Evolutionary conservation across 768 basidiomycete species (phyloP), one percentile per base, ranked within the genome.

Genomic region (Xanthoconium stramineum): DNA sequence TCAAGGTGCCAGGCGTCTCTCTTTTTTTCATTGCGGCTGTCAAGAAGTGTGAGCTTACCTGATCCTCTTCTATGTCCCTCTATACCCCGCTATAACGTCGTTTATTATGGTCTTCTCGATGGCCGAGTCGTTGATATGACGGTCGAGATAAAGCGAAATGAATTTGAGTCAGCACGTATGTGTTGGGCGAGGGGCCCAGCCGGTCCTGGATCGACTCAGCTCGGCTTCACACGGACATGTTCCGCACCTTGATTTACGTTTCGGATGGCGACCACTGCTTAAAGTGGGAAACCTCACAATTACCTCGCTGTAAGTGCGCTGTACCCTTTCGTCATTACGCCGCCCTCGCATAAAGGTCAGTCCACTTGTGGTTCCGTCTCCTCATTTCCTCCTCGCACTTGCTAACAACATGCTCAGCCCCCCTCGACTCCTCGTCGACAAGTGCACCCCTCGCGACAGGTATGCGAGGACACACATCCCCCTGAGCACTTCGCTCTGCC

Each of bases 361-460:
- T 55, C 48, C 43, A 45, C 20, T 47, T 54, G 28, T 43, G 36
- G 39, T 39, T 38, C 45, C n/a, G 47, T 38, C 19, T 51, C 32
- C 47, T 30, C 30, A 50, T 39, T 24, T 30, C 35, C 42, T 40
- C 42, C 52, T 44, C 43, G 38, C 39, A 40, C 40, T 46, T 39
- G 42, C 47, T 40, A 47, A 47, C 61, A 29, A 47, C 7, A 64
- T 68, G 54, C 15, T 63, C 51, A 64, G 49, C 28, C 17, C 67
- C 30, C 56, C 71, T 17, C 63, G 70, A 55, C 67, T 69, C 36
- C 59, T 71, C 38, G 65, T 71, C 42, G 70, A 71, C 54, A 70
- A 70, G 57, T 71, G 70, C 39, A 73, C 70, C 2, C 70, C 70
- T 9, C 71, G 70, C 15, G 70, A 71, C 49, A 69, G 62, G 63